Percentiles rank a stretch among this genome's conserved stretches.
phyloP scores from a whole-genome alignment of 1,139 yeast genomes.

The Kodamaea derodonti region DNA sequence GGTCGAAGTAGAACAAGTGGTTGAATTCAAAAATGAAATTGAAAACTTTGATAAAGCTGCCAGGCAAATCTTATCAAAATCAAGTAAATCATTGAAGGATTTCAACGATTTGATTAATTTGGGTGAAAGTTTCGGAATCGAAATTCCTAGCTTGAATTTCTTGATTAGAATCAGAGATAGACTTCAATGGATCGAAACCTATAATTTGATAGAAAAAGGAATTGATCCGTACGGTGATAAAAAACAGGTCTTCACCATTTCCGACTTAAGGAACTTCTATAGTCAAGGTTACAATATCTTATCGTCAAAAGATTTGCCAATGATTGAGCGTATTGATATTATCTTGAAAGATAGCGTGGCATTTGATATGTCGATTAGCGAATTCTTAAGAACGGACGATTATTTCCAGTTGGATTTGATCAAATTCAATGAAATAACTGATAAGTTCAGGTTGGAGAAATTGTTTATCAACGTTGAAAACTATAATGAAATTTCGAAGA shows the following conservation, averaged over 20 bases:
- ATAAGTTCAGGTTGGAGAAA: conserved; percentile 22
- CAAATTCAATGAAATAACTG: conserved; percentile 21
- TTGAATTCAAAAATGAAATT: conserved; percentile 53
- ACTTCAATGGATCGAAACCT: conserved; percentile 46
- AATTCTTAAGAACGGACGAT: conserved; percentile 24
- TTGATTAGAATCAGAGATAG: conserved; percentile 48
- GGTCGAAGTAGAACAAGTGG: conserved; percentile 58
- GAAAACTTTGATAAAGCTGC: conserved; percentile 52
- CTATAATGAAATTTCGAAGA: conserved; percentile 25
- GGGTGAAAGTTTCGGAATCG: conserved; percentile 60
- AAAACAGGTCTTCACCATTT: conserved; percentile 35
- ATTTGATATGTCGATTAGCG: conserved; percentile 25
- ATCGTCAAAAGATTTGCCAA: conserved; percentile 21
- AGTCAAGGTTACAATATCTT: conserved; percentile 38
- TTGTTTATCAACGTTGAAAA: conserved; percentile 25
- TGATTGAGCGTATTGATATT: conserved; percentile 16
- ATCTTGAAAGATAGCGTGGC: conserved; percentile 28
- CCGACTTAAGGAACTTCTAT: conserved; percentile 33
- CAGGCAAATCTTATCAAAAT: conserved; percentile 28
- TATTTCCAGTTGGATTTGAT: conserved; percentile 17
- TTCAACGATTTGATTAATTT: conserved; percentile 44
- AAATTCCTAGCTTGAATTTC: conserved; percentile 47
- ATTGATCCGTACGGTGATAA: conserved; percentile 40
- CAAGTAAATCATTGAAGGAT: conserved; percentile 29
- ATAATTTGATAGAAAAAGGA: conserved; percentile 32